Base-by-base conservation (phyloP, 2,329 filamentous ascomycete species). In the Colletotrichum abscissum region DNA sequence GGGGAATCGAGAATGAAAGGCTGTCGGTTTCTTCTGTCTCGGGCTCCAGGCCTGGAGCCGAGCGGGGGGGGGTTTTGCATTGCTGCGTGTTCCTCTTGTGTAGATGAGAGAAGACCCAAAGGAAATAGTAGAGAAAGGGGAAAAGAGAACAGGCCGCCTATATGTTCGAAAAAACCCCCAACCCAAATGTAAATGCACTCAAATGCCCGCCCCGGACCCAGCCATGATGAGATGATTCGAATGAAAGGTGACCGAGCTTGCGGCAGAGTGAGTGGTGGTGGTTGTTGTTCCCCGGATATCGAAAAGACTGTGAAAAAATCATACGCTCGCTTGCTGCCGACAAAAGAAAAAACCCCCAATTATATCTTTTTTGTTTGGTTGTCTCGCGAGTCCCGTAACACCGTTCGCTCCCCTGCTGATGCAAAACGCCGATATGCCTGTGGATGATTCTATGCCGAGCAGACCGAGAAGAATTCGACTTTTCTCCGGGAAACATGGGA, bases 71-170 rank as follows among this genome's bases (percentile, higher is more conserved):
- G 73, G 76, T 82, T 82, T 84, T 89, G 89, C 89, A 91, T 91
- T 89, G 89, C 89, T 91, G 89, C 89, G 85, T 88, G 80, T 87
- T 88, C 85, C 85, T 90, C 87, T 89, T 89, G 82, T 86, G 84
- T 87, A 81, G 79, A 80, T 78, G 73, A 70, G 73, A 75, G 73
- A 75, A 77, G 79, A 78, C 76, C 76, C 75, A 75, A 77, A 78
- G 77, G 77, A 78, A 77, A 77, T 74, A 74, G 73, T 70, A 73
- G 74, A 65, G 35, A 75, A 73, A 79, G 79, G 78, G 76, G 81
- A 78, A 78, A 73, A 79, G 56, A 76, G 75, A 70, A 83, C 83
- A 84, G 83, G 82, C 84, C 84, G 83, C 84, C 82, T 83, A 82
- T 85, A 84, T 86, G 76, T 81, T 79, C 79, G 82, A 82, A 81